Percentiles rank a stretch among this genome's conserved stretches.
phyloP scores from a whole-genome alignment of 2,329 filamentous ascomycete species.

The Xylariaceae sp. region DNA sequence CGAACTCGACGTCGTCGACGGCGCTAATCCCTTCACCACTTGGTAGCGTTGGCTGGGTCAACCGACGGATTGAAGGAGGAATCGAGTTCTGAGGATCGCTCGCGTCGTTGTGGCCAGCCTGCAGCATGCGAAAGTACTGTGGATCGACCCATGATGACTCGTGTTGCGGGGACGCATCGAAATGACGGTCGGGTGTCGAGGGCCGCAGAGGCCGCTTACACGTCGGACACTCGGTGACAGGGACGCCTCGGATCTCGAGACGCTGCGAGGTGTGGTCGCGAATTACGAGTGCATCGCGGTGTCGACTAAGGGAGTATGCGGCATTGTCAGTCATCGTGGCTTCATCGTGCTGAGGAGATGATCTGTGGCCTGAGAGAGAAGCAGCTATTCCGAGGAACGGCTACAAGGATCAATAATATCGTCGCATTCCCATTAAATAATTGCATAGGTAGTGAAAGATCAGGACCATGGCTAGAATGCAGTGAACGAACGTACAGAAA shows the following conservation, averaged over 20 bases:
- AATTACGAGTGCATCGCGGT: slow-evolving; percentile 87
- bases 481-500: slow-evolving; percentile 59
- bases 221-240: slow-evolving; percentile 76
- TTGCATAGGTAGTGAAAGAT: not conserved
- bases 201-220: slow-evolving; percentile 68
- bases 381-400: no score
- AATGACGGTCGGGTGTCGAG: slow-evolving; percentile 46
- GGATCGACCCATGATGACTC: slow-evolving; percentile 75
- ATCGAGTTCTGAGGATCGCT: slow-evolving; percentile 37
- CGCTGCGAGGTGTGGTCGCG: slow-evolving; percentile 81
- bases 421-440: no score
- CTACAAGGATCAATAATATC: no score
- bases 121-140: slow-evolving; percentile 93
- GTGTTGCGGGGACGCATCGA: slow-evolving; percentile 40
- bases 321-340: slow-evolving; percentile 8
- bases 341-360: not conserved
- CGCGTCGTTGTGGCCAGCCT: slow-evolving; percentile 43
- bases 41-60: slow-evolving; percentile 43
- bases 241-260: slow-evolving; percentile 67
- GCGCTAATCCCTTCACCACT: slow-evolving; percentile 25
- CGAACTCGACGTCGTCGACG: slow-evolving; percentile 42
- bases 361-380: no score
- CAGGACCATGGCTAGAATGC: not conserved
- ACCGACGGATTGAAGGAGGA: slow-evolving; percentile 50
- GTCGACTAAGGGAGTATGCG: slow-evolving; percentile 55